Base-by-base conservation (phyloP, 2,329 filamentous ascomycete genomes). In the Cercospora sp. region DNA sequence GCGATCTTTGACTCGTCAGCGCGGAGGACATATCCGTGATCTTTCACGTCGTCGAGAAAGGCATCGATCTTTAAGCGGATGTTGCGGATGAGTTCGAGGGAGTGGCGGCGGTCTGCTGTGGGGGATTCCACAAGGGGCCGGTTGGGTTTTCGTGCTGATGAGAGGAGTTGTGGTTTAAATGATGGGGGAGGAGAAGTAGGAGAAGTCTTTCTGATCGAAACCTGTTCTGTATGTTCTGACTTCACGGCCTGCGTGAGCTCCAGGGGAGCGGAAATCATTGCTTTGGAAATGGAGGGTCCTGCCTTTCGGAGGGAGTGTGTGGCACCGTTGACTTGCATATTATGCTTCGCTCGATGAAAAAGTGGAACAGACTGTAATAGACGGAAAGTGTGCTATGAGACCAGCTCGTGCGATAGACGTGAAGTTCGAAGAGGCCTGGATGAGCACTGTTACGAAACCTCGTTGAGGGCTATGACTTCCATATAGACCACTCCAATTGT, bases 31-130 rank as follows among this genome's bases (percentile, higher is more conserved):
- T 60, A 69, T 4, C 67, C 67, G 30, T 63, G 18, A n/a, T 26
- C 18, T 28, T 53, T 53, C 30, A 69, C 37, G 26, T 66, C 55
- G 37, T 51, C 2, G 7, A 69, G 60, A 28, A 69, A 69, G 5
- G 57, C 30, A 30, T 69, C 60, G 60, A 69, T 69, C 12, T 66
- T 61, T 21, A 16, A 30, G 26, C 37, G 26, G 12, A 68, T 65
- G 12, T 34, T 26, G 28, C 16, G 34, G 13, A 65, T 45, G 2
- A 28, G 10, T 28, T 55, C 24, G 53, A 58, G 18, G 16, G 37
- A 5, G 21, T 24, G 53, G 9, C 30, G 13, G 3, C 12, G 53
- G 24, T 21, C 32, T 30, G 18, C 24, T 3, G 13, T 12, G 21
- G 61, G 13, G 3, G 18, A 9, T 9, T 28, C 55, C 3, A 59